Evolutionary conservation across 108 stramenopile species (phyloP).

Genomic region (Schizochytrium sp.): DNA sequence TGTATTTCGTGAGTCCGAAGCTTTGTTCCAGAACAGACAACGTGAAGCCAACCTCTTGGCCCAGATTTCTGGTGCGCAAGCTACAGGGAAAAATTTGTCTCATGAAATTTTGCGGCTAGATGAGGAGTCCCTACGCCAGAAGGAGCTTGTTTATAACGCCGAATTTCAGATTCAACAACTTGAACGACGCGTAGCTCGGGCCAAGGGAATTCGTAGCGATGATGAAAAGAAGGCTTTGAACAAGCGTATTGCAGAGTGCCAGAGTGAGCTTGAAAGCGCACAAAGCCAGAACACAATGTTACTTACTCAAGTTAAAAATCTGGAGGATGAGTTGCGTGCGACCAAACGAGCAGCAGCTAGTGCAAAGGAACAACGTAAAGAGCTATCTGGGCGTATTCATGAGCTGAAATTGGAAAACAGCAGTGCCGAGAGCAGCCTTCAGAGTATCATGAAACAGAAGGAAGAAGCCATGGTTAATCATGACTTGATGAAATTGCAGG

Average conservation of each 20-base stretch:
- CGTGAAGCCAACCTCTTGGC: slow-evolving; percentile 80
- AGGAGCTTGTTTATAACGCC: slow-evolving; percentile 84
- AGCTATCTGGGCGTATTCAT: slow-evolving; percentile 69
- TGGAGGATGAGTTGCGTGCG: slow-evolving; percentile 78
- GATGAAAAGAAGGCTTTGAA: slow-evolving; percentile 81
- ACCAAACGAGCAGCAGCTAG: slow-evolving; percentile 70
- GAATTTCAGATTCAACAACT: slow-evolving; percentile 88
- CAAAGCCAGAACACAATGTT: slow-evolving; percentile 73
- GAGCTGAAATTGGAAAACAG: slow-evolving; percentile 80
- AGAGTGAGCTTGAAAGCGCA: slow-evolving; percentile 72
- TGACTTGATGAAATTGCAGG: slow-evolving; percentile 83
- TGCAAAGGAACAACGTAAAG: slow-evolving; percentile 65
- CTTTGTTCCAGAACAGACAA: slow-evolving; percentile 74
- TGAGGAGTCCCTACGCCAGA: slow-evolving; percentile 76
- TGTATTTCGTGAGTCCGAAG: slow-evolving; percentile 79
- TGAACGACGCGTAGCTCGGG: slow-evolving; percentile 86
- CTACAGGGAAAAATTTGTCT: slow-evolving; percentile 75
- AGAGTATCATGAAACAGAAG: slow-evolving; percentile 67
- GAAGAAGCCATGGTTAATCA: slow-evolving; percentile 82
- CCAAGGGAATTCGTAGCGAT: slow-evolving; percentile 82
- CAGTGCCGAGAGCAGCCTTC: slow-evolving; percentile 76
- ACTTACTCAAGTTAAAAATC: slow-evolving; percentile 77
- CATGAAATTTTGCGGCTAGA: slow-evolving; percentile 79
- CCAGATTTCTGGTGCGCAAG: slow-evolving; percentile 80
- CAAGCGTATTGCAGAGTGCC: slow-evolving; percentile 76